These are phyloP conservation scores for Pleurotus tuoliensis DNA, from an alignment of 768 basidiomycete genomes.

Conservation along the genomic window DNA sequence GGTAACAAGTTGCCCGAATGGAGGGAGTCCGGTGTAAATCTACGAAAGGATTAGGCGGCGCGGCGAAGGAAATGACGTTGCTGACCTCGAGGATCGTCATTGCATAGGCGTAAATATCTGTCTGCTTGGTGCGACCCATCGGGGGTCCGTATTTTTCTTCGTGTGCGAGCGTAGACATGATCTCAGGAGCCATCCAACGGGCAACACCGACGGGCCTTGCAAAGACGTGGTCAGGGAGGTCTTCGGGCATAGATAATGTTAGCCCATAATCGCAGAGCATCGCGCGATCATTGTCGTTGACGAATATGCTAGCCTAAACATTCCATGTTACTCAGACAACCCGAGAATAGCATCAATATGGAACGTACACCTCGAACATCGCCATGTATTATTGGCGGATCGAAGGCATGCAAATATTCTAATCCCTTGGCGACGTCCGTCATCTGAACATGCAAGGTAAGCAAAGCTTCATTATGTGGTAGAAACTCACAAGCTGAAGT, in stretches of 20 bases:
- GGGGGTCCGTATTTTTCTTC: constrained; percentile 8
- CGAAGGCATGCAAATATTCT: constrained; percentile 17
- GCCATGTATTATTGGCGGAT: constrained; percentile 19
- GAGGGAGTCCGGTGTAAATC: constrained; percentile 16
- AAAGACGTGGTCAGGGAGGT: background rate
- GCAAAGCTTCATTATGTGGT: background rate
- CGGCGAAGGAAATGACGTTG: background rate
- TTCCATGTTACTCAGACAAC: background rate
- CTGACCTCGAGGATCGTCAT: constrained; percentile 22
- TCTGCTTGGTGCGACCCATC: constrained; percentile 10
- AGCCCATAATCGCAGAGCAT: constrained; percentile 25
- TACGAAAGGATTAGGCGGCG: background rate
- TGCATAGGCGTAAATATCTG: constrained; percentile 23
- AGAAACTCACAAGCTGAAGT: background rate
- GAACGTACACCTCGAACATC: constrained; percentile 20
- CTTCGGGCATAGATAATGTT: background rate
- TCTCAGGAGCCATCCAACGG: constrained; percentile 30
- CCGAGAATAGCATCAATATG: no score
- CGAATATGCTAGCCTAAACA: constrained; percentile 24
- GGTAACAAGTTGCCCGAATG: constrained; percentile 12
- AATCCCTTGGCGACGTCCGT: constrained; percentile 19
- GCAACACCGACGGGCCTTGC: constrained; percentile 19
- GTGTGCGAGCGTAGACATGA: constrained; percentile 15
- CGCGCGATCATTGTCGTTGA: constrained; percentile 17
- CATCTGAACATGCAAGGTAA: constrained; percentile 7